phyloP scores from a whole-genome alignment of 352 stramenopile genomes.

The Aphanomyces astaci region DNA sequence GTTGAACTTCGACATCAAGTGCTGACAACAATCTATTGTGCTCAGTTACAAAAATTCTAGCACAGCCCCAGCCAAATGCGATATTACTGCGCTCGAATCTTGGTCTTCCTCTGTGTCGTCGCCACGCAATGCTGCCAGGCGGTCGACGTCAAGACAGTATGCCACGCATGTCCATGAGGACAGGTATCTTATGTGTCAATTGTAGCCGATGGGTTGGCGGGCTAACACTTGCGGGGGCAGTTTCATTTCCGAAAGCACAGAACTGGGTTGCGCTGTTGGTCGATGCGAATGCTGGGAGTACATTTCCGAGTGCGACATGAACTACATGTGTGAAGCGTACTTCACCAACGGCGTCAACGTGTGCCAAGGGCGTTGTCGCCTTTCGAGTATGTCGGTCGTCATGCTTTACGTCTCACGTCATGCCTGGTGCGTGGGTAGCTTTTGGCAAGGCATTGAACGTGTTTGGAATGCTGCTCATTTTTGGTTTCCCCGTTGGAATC shows the following conservation, averaged over 20 bases:
- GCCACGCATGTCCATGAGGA: neutral
- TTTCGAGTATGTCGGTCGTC: neutral
- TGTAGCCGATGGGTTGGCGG: conserved; percentile 4
- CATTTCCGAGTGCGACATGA: neutral
- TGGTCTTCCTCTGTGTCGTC: too few species aligned
- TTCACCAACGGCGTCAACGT: neutral
- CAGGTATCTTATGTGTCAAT: too few species aligned
- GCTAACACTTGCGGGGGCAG: conserved; percentile 1
- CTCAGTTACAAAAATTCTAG: too few species aligned
- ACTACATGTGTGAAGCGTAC: conserved; percentile 5
- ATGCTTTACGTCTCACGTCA: neutral
- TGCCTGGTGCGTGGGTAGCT: neutral
- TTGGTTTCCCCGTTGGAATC: conserved; percentile 1
- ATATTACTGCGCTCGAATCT: too few species aligned
- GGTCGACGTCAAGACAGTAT: neutral
- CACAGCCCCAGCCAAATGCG: too few species aligned
- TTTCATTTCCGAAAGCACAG: conserved; percentile 1
- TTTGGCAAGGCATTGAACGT: neutral
- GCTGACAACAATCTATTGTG: too few species aligned
- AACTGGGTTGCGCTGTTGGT: neutral
- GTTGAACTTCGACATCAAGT: too few species aligned
- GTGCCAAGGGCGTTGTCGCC: neutral
- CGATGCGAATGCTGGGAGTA: conserved; percentile 11
- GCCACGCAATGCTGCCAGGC: neutral
- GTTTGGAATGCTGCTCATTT: neutral